Base-by-base conservation (phyloP, 306 rosid species). In the Citrullus amarus region DNA sequence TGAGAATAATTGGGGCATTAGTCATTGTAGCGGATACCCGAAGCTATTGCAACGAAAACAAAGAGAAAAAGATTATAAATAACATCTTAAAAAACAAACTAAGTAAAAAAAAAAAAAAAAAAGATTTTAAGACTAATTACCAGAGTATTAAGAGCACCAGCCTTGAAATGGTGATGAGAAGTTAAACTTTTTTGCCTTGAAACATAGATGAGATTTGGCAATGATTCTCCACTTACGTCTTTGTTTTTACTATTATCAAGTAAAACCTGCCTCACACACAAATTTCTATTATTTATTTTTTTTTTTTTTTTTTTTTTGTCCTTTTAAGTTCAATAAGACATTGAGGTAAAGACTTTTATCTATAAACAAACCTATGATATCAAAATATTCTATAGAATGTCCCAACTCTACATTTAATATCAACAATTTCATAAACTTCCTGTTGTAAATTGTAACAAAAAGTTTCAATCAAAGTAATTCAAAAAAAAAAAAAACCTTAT, bases 121-220 rank as follows among this genome's bases (percentile, higher is more conserved):
- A 14, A 22, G 9, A 1, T 2, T 48, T 34, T 34, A 9, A 16
- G 59, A 18, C 56, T 81, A 15, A 5, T 53, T 84, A 88, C 89
- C 13, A 86, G 74, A 43, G 67, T 82, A 71, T 88, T 88, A 2
- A 88, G 89, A 54, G 91, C 89, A 32, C 89, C 91, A 5, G 91
- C 87, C 63, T 88, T 88, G 41, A 83, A 88, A 79, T 88, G 28
- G 71, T 88, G 91, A 16, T 22, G 28, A 2, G 88, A 59, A 14
- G 80, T 72, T 68, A 7, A 58, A 72, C 67, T 80, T 30, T 86
- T 88, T 53, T 88, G 80, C 80, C 89, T 82, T 0, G 89, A 88
- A 36, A 88, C 79, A 57, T 86, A 88, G 3, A 88, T 61, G n/a
- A 88, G 81, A 69, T 82, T 88, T 43, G 91, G 91, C 80, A 88